phyloP scores from a whole-genome alignment of 768 basidiomycete genomes.

The Ephemerocybe angulata region DNA sequence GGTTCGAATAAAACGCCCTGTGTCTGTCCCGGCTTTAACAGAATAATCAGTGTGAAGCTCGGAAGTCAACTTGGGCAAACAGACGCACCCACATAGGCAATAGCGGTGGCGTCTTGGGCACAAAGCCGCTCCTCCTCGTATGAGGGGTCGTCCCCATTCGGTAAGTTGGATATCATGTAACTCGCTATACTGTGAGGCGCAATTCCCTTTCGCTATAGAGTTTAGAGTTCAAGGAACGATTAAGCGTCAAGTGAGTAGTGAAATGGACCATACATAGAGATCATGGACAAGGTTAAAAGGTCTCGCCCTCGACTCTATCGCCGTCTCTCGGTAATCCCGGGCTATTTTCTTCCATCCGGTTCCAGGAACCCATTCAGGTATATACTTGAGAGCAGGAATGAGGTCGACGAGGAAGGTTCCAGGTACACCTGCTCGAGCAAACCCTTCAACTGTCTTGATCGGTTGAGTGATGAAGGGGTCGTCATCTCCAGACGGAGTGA shows the following conservation, averaged over 20 bases:
- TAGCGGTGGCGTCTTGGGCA: conserved; percentile 18
- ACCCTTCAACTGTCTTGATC: background rate
- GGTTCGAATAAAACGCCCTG: background rate
- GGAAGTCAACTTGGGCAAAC: background rate
- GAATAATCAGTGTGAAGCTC: background rate
- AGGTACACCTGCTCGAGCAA: background rate
- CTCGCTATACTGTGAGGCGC: conserved; percentile 16
- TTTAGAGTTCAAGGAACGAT: background rate
- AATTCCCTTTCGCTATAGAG: conserved; percentile 8
- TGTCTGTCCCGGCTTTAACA: conserved; percentile 9
- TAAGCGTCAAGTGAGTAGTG: background rate
- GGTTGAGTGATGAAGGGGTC: conserved; percentile 10
- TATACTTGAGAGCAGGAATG: conserved; percentile 29
- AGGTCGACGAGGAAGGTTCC: conserved; percentile 19
- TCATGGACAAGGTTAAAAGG: background rate
- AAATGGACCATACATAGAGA: background rate
- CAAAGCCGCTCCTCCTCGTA: conserved; percentile 18
- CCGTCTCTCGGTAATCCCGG: conserved; percentile 22
- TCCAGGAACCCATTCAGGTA: conserved; percentile 49
- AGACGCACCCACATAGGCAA: conserved; percentile 21
- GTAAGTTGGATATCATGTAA: conserved; percentile 17
- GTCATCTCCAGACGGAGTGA: background rate
- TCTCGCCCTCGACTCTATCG: background rate
- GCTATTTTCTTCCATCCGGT: conserved; percentile 43
- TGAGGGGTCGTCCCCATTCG: conserved; percentile 9